phyloP scores from a whole-genome alignment of 1,139 yeast species.

The Protomyces lactucae-debilis region DNA sequence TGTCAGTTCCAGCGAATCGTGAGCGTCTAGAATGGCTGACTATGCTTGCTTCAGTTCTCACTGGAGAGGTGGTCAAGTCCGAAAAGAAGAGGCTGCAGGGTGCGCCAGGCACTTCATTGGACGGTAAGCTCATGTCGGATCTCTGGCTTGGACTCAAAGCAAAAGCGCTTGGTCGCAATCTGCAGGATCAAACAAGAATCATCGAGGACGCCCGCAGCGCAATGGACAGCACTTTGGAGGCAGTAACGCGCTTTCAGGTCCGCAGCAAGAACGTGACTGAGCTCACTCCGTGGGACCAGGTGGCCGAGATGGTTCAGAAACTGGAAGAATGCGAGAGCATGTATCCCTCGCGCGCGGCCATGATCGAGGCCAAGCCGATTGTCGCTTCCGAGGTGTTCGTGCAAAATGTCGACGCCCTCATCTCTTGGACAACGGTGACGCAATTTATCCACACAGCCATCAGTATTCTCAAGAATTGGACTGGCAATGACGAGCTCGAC shows the following conservation, averaged over 20 bases:
- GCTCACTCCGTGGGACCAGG: conserved; percentile 44
- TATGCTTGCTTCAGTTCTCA: conserved; percentile 81
- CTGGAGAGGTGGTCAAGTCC: conserved; percentile 88
- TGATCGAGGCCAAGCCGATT: conserved; percentile 72
- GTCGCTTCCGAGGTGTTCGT: conserved; percentile 63
- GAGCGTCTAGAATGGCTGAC: conserved; percentile 96
- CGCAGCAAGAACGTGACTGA: conserved; percentile 40
- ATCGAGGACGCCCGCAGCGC: conserved; percentile 67
- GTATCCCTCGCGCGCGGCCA: conserved; percentile 76
- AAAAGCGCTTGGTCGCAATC: conserved; percentile 71
- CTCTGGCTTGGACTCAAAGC: conserved; percentile 80
- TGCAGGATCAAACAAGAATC: conserved; percentile 70
- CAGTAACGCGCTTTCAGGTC: conserved; percentile 59
- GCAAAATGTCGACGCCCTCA: conserved; percentile 65
- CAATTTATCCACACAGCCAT: conserved; percentile 62
- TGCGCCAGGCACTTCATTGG: conserved; percentile 41
- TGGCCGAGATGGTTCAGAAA: conserved; percentile 53
- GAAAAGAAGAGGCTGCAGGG: conserved; percentile 61
- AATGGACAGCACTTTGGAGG: conserved; percentile 71
- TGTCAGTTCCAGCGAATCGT: conserved; percentile 20
- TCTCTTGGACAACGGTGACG: conserved; percentile 78
- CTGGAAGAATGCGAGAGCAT: conserved; percentile 67
- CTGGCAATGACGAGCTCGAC: conserved; percentile 76
- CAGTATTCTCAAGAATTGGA: conserved; percentile 57
- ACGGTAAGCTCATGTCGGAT: conserved; percentile 49